A percentile compares a stretch with the other conserved stretches of the same genome.
phyloP scores from a whole-genome alignment of 2,329 filamentous ascomycete species.

The Thielaviopsis euricoi region DNA sequence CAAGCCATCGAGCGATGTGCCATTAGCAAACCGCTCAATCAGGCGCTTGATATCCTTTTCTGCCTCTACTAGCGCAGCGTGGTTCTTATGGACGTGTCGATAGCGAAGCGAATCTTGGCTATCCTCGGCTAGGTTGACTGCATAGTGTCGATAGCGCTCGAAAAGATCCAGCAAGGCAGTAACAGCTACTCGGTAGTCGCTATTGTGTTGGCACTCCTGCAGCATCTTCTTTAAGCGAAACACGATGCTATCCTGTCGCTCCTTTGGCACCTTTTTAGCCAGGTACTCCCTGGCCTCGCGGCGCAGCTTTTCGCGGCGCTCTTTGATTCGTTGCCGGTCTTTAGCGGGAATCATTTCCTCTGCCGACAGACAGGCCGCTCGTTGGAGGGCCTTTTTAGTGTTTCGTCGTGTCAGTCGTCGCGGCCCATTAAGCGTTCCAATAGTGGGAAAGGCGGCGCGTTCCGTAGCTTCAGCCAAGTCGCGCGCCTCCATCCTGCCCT shows the following conservation, averaged over 20 bases:
- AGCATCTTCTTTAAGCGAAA: conserved; percentile 96
- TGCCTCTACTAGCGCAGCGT: conserved; percentile 49
- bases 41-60: conserved; percentile 73
- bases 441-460: conserved; percentile 23
- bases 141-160: conserved; percentile 69
- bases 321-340: conserved; percentile 18
- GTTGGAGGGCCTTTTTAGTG: conserved; percentile 22
- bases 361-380: conserved; percentile 29
- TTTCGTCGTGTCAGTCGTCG: neutral
- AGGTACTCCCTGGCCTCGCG: conserved; percentile 55
- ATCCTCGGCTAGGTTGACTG: conserved; percentile 46
- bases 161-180: conserved; percentile 70
- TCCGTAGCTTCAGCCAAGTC: conserved; percentile 41
- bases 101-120: conserved; percentile 54
- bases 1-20: conserved; percentile 73
- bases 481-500: conserved; percentile 43
- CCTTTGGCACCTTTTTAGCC: conserved; percentile 71
- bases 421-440: neutral
- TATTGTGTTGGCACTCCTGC: conserved; percentile 86
- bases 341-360: conserved; percentile 26
- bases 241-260: conserved; percentile 81
- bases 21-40: conserved; percentile 90
- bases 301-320: conserved; percentile 27
- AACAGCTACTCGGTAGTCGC: conserved; percentile 86
- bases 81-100: conserved; percentile 25